A percentile compares a stretch with the other conserved stretches of the same genome.
Conservation (phyloP, 805 yeast genomes). For the Myxozyma melibiosi region DNA sequence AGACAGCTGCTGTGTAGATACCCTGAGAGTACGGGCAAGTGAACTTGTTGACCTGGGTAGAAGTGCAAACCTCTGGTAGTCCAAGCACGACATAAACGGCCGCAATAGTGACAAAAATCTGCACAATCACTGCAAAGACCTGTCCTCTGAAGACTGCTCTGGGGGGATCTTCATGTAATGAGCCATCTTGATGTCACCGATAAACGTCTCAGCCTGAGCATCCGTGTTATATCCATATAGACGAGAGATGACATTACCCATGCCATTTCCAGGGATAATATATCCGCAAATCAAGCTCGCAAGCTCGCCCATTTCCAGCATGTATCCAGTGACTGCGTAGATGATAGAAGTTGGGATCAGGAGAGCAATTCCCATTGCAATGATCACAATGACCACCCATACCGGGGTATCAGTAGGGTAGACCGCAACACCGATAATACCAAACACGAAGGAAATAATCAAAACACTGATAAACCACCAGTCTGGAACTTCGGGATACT, state of each 20-base stretch:
- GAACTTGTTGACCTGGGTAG: constrained; percentile 28
- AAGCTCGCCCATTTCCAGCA: constrained; percentile 48
- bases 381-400: constrained; percentile 64
- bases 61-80: constrained; percentile 31
- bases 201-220: constrained; percentile 47
- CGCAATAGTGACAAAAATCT: constrained; percentile 54
- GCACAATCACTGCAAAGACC: constrained; percentile 54
- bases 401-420: constrained; percentile 52
- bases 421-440: constrained; percentile 41
- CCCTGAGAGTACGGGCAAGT: constrained; percentile 33
- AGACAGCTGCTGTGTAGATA: constrained; percentile 29
- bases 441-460: constrained; percentile 44
- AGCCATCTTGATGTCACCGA: constrained; percentile 50
- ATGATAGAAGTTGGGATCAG: constrained; percentile 65
- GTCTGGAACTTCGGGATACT: constrained; percentile 65
- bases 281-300: constrained; percentile 51
- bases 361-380: constrained; percentile 56
- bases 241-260: constrained; percentile 53
- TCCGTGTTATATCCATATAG: constrained; percentile 40
- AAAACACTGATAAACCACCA: constrained; percentile 44
- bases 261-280: constrained; percentile 58
- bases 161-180: constrained; percentile 59
- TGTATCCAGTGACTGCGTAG: constrained; percentile 62
- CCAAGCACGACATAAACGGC: constrained; percentile 50
- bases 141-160: constrained; percentile 54